Evolutionary conservation across 768 basidiomycete genomes (phyloP).

Genomic region (Tricholoma terreum): DNA sequence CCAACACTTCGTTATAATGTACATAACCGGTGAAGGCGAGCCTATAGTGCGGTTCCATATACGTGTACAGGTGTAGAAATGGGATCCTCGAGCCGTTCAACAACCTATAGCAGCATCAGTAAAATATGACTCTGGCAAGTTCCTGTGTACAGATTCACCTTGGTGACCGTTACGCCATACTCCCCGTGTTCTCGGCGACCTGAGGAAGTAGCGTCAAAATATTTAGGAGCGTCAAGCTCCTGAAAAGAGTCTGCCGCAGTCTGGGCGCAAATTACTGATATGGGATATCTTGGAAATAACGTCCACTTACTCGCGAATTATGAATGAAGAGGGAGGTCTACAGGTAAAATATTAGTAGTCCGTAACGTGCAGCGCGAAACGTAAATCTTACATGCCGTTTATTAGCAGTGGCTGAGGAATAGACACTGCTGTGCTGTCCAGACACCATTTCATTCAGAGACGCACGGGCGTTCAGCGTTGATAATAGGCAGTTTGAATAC

Average conservation of each 20-base stretch:
- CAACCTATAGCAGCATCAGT: not conserved
- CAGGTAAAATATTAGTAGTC: not conserved
- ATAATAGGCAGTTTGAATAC: conserved; percentile 47
- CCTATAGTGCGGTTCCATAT: not conserved
- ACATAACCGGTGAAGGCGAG: not conserved
- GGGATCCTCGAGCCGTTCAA: conserved; percentile 9
- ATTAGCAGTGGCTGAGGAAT: conserved; percentile 9
- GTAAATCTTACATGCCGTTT: conserved; percentile 10
- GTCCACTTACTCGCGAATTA: not conserved
- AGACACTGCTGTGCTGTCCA: conserved; percentile 16
- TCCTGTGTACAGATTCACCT: not conserved
- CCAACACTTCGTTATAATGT: not conserved
- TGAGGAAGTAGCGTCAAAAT: not conserved
- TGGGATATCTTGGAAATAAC: not conserved
- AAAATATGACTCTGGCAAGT: not conserved
- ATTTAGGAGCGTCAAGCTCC: conserved; percentile 6
- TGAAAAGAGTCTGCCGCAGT: not conserved
- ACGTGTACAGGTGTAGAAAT: not conserved
- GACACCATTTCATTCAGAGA: conserved; percentile 26
- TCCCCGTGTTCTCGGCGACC: not conserved
- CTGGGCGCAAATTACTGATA: not conserved
- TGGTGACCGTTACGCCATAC: conserved; percentile 10
- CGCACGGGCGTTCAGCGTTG: conserved; percentile 45
- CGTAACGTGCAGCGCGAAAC: not conserved
- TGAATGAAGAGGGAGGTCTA: not conserved